Percentiles rank a stretch among this genome's conserved stretches.
Conservation (phyloP, 352 stramenopile species). For the Globisporangium middletonii region DNA sequence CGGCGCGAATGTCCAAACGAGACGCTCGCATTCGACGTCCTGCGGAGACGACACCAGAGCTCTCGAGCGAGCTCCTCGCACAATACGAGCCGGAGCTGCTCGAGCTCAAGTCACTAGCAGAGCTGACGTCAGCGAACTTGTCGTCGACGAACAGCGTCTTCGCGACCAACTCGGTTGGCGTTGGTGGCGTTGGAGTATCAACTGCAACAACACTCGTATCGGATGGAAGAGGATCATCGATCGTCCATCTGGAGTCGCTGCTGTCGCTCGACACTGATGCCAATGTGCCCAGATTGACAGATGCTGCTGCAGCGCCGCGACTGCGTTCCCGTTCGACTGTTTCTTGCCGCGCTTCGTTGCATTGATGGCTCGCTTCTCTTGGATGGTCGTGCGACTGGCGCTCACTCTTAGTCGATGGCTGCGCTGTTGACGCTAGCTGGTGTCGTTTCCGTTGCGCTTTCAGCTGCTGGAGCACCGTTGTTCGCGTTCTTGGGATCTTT, state of each 20-base stretch:
- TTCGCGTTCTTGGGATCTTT: neutral
- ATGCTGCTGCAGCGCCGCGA: neutral
- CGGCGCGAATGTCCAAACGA: neutral
- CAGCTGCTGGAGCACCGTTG: slow-evolving; percentile 2
- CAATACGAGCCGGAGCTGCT: neutral
- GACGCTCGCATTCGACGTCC: neutral
- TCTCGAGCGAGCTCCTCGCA: neutral
- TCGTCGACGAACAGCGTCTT: slow-evolving; percentile 1
- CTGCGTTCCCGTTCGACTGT: neutral
- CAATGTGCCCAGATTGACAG: neutral
- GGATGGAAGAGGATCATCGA: neutral
- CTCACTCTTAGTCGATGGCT: neutral
- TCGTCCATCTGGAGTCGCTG: neutral
- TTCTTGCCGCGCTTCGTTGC: neutral
- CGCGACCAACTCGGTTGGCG: neutral
- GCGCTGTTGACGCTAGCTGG: too few species aligned
- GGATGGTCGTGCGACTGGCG: neutral
- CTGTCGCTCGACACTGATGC: neutral
- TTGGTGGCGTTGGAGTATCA: too few species aligned
- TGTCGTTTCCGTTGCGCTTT: slow-evolving; percentile 8
- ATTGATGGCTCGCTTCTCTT: neutral
- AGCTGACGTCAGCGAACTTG: neutral
- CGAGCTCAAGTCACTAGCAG: neutral
- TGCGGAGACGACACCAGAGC: neutral
- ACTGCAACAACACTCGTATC: neutral